Evolutionary conservation across 2,329 filamentous ascomycete genomes (phyloP), one percentile per base, ranked within the genome.

Genomic region (Pyrenophora graminea): DNA sequence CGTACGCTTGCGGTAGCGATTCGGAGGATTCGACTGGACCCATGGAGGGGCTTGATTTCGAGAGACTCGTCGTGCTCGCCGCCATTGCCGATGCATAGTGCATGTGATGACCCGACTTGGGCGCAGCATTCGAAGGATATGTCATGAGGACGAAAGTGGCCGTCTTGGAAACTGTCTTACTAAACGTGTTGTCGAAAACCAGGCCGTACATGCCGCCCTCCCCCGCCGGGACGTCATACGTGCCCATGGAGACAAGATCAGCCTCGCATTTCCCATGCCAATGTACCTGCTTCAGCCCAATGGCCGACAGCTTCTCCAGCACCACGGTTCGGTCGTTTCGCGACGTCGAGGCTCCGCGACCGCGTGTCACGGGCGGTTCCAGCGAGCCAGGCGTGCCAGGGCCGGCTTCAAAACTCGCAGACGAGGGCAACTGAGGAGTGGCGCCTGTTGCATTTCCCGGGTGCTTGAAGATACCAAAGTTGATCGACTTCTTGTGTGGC

Each of bases 121-220:
- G 90, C 30, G 90, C 85, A 5, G 85, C 83, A 61, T 87, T 88
- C 31, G 91, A 92, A 8, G 93, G 92, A 67, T 97, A 97, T 33
- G 91, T 97, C 71, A 97, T 83, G 45, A 99, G 84, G 31, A 97
- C 92, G 67, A 99, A 90, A 6, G 93, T 97, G 17, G 91, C 91
- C 25, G 89, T 96, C 77, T 99, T 99, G 45, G 92, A 94, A 13
- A 75, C 68, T 88, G 90, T 73, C 77, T 97, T 97, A 53, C 92
- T 96, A 72, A 99, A 99, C 23, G 94, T 99, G 70, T 99, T 99
- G 82, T 99, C 94, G 69, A 99, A 96, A 27, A 97, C 91, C 55
- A 99, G 80, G 49, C 92, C 94, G 71, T 96, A 99, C 85, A 96
- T 97, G 68, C 94, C 94, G 19, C 87, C 90, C 58, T 94, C 85